phyloP scores from a whole-genome alignment of 2,329 filamentous ascomycete genomes.

The Thermothelomyces thermophilus region DNA sequence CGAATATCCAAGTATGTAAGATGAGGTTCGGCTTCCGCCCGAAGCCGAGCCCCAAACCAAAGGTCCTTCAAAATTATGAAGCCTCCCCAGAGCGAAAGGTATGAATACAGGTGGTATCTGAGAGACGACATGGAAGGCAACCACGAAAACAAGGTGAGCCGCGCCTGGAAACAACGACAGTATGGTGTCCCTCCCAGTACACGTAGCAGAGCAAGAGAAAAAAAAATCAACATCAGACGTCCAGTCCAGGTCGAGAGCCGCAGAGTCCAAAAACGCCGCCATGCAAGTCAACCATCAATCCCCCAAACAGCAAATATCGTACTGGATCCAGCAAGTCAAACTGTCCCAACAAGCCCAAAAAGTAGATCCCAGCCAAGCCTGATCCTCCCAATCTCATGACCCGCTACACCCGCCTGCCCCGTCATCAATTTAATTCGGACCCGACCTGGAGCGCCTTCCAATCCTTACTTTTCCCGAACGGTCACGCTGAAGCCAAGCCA shows the following conservation, averaged over 20 bases:
- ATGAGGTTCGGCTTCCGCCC: background rate
- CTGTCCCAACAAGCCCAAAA: background rate
- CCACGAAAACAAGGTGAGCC: background rate
- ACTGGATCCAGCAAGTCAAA: background rate
- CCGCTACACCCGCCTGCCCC: too few species aligned
- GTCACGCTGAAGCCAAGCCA: background rate
- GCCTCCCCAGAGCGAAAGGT: background rate
- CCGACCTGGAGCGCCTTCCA: too few species aligned
- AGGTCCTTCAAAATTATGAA: background rate
- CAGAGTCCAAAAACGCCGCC: constrained; percentile 2
- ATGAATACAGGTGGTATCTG: constrained; percentile 16
- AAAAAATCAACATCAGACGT: background rate
- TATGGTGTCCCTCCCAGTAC: background rate
- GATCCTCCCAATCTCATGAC: background rate
- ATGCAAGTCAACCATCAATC: constrained; percentile 4
- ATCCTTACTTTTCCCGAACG: too few species aligned
- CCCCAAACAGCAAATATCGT: background rate
- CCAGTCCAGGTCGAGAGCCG: background rate
- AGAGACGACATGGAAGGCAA: constrained; percentile 3
- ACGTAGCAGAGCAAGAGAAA: background rate
- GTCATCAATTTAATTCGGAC: too few species aligned
- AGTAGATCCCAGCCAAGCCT: background rate
- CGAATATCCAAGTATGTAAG: background rate
- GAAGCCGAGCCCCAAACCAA: background rate
- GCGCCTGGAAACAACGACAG: background rate